Conservation (phyloP, 1,284 basidiomycete genomes). For the Fistulinella cinereoalba region DNA sequence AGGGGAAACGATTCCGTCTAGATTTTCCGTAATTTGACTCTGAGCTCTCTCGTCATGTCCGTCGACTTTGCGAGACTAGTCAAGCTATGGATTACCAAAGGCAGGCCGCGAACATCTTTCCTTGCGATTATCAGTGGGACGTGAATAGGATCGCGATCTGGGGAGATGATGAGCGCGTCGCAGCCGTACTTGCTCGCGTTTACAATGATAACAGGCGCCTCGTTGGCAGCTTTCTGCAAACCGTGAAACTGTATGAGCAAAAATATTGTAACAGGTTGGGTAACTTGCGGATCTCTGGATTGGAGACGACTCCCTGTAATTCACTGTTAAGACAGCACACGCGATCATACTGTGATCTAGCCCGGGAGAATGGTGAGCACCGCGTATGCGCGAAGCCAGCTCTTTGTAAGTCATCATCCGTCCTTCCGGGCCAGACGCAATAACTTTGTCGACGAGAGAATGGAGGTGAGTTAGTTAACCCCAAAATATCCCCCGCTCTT, state of each 20-base stretch:
- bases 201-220: too few species aligned
- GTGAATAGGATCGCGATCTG: neutral
- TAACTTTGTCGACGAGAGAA: neutral
- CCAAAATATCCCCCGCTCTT: neutral
- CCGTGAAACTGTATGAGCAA: too few species aligned
- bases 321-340: too few species aligned
- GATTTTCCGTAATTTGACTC: constrained; percentile 17
- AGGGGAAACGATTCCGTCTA: constrained; percentile 27
- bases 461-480: neutral
- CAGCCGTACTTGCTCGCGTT: too few species aligned
- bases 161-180: too few species aligned
- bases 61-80: neutral
- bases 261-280: too few species aligned
- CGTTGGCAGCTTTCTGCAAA: too few species aligned
- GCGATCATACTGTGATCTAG: neutral
- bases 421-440: neutral
- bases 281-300: too few species aligned
- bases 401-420: neutral
- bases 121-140: neutral
- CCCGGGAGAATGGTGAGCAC: neutral
- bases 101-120: neutral
- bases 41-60: neutral
- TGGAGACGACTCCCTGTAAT: too few species aligned
- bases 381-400: neutral
- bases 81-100: neutral